Base-by-base conservation (phyloP, 140 eudicot species). In the Stevia rebaudiana region DNA sequence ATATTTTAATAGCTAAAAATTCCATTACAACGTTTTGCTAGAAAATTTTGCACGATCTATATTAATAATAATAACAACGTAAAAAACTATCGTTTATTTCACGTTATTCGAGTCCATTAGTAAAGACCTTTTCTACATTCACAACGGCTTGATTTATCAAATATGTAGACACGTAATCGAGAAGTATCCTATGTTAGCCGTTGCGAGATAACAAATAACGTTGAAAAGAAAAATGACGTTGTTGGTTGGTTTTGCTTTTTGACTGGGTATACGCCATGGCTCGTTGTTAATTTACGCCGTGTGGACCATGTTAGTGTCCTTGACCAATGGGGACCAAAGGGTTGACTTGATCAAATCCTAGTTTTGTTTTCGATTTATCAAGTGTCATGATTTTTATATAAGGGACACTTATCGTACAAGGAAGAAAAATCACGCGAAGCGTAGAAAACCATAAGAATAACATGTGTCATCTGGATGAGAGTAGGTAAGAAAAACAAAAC, bases 181-280 rank as follows among this genome's bases (percentile, higher is more conserved):
- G 42, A 65, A 58, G 77, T 30, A 71, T 71, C 81, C 77, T 57
- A 65, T 65, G 60, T 69, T 69, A 77, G 74, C 81, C 81, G 81
- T 77, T 76, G 47, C 55, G 7, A 15, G 13, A 11, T 1, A 51
- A 60, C 74, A 8, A 69, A 43, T 53, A 53, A 44, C 71, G 67
- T 54, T 65, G 44, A 8, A 63, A 63, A 52, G 21, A 58, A 54
- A 33, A 64, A 64, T 72, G 77, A 72, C 72, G 67, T 54, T 44
- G 50, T n/a, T n/a, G 10, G 9, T n/a, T 43, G 9, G 10, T 23
- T 13, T 39, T 66, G 25, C 72, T 43, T 73, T 73, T 73, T 73
- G 72, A 73, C 78, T 44, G 49, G 33, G 71, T 16, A 22, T 60
- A 17, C 10, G 51, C 11, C 56, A 52, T 23, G 73, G 54, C 63